Evolutionary conservation across 2,329 filamentous ascomycete species (phyloP).

Genomic region (Arthrobotrys entomopaga): DNA sequence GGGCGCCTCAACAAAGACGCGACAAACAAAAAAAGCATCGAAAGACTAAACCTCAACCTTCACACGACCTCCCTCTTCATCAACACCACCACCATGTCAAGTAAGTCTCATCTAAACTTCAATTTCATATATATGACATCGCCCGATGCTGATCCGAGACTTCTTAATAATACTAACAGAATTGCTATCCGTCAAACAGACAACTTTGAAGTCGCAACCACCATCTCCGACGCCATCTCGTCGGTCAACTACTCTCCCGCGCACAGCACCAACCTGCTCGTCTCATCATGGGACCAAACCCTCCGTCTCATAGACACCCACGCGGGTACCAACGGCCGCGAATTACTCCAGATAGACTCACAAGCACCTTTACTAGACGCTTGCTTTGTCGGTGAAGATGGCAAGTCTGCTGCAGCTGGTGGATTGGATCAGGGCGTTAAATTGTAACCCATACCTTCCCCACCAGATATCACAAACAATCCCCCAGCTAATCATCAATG

Average conservation of each 20-base stretch:
- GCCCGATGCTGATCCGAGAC: slow-evolving; percentile 41
- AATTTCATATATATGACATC: background rate
- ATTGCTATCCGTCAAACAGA: slow-evolving; percentile 15
- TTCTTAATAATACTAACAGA: slow-evolving; percentile 47
- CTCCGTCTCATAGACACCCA: slow-evolving; percentile 87
- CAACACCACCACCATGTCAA: slow-evolving; percentile 32
- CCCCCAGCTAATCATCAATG: background rate
- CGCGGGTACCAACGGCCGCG: slow-evolving; percentile 67
- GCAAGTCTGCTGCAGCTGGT: slow-evolving; percentile 84
- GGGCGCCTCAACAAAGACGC: background rate
- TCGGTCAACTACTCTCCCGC: slow-evolving; percentile 83
- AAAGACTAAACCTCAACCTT: background rate
- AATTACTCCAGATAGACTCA: slow-evolving; percentile 80
- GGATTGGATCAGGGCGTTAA: slow-evolving; percentile 88
- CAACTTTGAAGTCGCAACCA: slow-evolving; percentile 81
- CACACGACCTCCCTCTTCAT: slow-evolving; percentile 5
- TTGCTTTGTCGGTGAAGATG: slow-evolving; percentile 80
- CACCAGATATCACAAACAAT: background rate
- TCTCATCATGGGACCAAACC: slow-evolving; percentile 92
- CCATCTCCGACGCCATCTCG: slow-evolving; percentile 87
- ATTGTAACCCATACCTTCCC: slow-evolving; percentile 65
- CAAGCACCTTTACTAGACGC: slow-evolving; percentile 88
- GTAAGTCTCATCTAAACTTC: slow-evolving; percentile 23
- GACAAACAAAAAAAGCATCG: background rate
- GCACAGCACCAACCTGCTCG: slow-evolving; percentile 80